Evolutionary conservation across 441 rosid genomes (phyloP), one percentile per base, ranked within the genome.

Genomic region (Iberis amara): DNA sequence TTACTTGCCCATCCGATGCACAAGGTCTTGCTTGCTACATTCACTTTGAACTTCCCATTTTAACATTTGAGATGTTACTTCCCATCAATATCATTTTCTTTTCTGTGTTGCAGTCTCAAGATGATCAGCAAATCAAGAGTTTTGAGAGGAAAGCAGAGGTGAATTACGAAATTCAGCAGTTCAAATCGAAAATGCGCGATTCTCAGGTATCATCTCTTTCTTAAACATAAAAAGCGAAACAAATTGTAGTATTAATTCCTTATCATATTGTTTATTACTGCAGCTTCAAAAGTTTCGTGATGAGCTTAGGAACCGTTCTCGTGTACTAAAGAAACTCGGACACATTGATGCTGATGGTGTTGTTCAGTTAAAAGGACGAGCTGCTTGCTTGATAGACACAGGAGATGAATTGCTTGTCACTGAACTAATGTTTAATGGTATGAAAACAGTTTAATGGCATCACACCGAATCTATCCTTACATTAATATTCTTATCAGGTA

Each of bases 351-450:
- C 80, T 11, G 95, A 83, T 66, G 82, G 94, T 66, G 85, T 91
- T 6, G 94, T 91, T 67, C 95, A 79, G 76, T 61, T 91, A 46
- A 91, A 91, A 72, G 98, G 98, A 57, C 76, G 98, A 64, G 98
- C 96, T 73, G 96, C 98, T 52, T 91, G 96, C 76, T 82, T 91
- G 82, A 82, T 91, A 63, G 98, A 91, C 76, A 91, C 98, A 21
- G 98, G 95, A 72, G 98, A 91, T 68, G 98, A 91, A 73, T 76
- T 91, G 40, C 96, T 91, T 61, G 98, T 91, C 45, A 91, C 98
- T 30, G 98, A 91, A 65, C 80, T 88, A 61, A 91, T 91, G 96
- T 91, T 91, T 51, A 91, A 91, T 66, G 98, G 98, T 88, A 70
- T 61, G 57, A 52, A 23, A 11, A 66, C 49, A 39, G 15, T 55